These are phyloP conservation scores for Leptomonas seymouri DNA, from an alignment of 208 protist species.

Conservation along the genomic window DNA sequence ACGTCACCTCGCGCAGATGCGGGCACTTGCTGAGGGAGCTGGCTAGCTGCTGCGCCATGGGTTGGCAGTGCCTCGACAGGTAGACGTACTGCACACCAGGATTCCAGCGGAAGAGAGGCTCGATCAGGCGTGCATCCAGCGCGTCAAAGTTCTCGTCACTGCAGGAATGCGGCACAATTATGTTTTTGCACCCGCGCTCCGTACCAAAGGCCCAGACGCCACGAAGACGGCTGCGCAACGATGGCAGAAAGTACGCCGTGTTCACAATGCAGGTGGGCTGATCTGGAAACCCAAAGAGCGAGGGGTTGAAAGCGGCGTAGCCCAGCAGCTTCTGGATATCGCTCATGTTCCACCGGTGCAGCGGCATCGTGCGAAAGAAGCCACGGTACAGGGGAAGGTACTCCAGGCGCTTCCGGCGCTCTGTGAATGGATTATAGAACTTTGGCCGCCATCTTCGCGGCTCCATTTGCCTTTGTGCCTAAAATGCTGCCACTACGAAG, in stretches of 20 bases:
- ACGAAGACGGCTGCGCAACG: slow-evolving; percentile 60
- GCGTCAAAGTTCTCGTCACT: slow-evolving; percentile 74
- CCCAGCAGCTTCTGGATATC: slow-evolving; percentile 78
- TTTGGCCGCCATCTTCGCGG: slow-evolving; percentile 74
- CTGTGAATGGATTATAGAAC: slow-evolving; percentile 89
- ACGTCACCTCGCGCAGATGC: slow-evolving; percentile 64
- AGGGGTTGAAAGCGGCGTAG: slow-evolving; percentile 79
- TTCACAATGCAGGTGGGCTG: slow-evolving; percentile 89
- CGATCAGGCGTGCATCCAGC: slow-evolving; percentile 78
- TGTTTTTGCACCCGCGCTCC: slow-evolving; percentile 87
- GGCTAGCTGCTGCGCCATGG: slow-evolving; percentile 74
- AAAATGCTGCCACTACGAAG: too few species aligned
- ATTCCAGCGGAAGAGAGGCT: slow-evolving; percentile 88
- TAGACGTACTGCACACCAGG: slow-evolving; percentile 89
- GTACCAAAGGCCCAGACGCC: slow-evolving; percentile 83
- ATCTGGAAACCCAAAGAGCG: slow-evolving; percentile 86
- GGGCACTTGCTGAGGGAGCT: slow-evolving; percentile 64
- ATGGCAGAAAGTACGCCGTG: slow-evolving; percentile 87
- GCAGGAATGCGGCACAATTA: slow-evolving; percentile 84
- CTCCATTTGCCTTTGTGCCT: slow-evolving; percentile 50
- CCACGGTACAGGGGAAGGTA: slow-evolving; percentile 77
- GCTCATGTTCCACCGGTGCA: slow-evolving; percentile 76
- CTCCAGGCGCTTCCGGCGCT: slow-evolving; percentile 37
- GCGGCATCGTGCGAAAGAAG: slow-evolving; percentile 85
- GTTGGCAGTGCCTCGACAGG: slow-evolving; percentile 83